Conservation (phyloP, 2,329 filamentous ascomycete genomes). For the Alternaria consortialis region DNA sequence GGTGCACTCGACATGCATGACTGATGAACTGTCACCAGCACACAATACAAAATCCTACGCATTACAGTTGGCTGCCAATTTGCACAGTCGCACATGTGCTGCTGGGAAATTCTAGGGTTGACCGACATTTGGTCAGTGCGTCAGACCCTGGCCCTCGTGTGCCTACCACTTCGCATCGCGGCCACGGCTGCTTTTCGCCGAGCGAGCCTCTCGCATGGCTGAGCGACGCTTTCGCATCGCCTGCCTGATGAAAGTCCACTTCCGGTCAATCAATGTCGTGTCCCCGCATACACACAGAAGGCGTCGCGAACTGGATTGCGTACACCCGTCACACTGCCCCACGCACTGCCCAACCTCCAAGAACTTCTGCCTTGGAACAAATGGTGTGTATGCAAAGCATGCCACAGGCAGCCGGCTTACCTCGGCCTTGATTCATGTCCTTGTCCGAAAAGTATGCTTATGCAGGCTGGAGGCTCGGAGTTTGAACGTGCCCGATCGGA, state of each 20-base stretch:
- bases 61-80: background rate
- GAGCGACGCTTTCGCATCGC: constrained; percentile 24
- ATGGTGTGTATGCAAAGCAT: constrained; percentile 5
- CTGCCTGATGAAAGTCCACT: constrained; percentile 20
- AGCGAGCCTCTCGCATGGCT: constrained; percentile 15
- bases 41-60: constrained; percentile 6
- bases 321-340: constrained; percentile 9
- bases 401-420: constrained; percentile 13
- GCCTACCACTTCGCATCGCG: constrained; percentile 15
- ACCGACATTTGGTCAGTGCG: constrained; percentile 34
- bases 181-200: constrained; percentile 9
- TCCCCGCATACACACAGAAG: constrained; percentile 17
- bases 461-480: constrained; percentile 12
- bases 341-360: constrained; percentile 14
- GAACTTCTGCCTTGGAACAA: constrained; percentile 18
- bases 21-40: constrained; percentile 1
- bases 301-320: constrained; percentile 11
- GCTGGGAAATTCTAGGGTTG: constrained; percentile 16
- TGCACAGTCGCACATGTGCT: constrained; percentile 12
- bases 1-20: constrained; percentile 11
- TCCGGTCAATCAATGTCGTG: constrained; percentile 24
- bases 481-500: constrained; percentile 17
- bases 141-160: constrained; percentile 17
- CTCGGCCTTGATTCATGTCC: constrained; percentile 10
- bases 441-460: constrained; percentile 5